Evolutionary conservation across 108 stramenopile genomes (phyloP), one percentile per base, ranked within the genome.

Genomic region (Skeletonema tropicum): DNA sequence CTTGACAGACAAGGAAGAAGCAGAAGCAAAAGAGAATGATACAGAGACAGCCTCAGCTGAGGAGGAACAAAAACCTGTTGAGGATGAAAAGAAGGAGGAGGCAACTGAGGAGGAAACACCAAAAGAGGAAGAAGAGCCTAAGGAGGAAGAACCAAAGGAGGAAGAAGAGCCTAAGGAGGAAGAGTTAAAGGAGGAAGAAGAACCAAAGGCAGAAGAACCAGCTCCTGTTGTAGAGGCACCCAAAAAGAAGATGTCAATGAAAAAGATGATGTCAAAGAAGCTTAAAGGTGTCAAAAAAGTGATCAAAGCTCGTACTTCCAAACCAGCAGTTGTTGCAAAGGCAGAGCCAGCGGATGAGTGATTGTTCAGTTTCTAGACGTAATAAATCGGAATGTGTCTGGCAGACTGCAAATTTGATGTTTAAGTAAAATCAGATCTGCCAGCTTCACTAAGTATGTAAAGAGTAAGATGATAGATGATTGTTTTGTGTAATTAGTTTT

Each of bases 201-300:
- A 46, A 46, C 13, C 45, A 0, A n/a, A 29, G 26, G 3, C 6
- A 19, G 48, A 17, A 19, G 48, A 19, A 49, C 19, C 48, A 49
- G 48, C 52, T 10, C 52, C 52, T 52, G 52, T 52, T 25, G 52
- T 23, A 1, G 52, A 52, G 23, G 52, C 52, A 52, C 52, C 52
- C 9, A 25, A 52, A 52, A 19, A 9, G 19, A 52, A 52, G 52
- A 66, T 29, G 21, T 29, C 29, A 58, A 66, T 29, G 19, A 25
- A 49, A 13, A 66, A 66, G 48, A 66, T 5, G 13, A 19, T 66
- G 14, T 32, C 57, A 32, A 15, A 52, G 66, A 66, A 57, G 26
- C 4, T 66, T 3, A 66, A 66, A 17, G 65, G 12, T 15, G 14
- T 66, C 5, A 57, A 55, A 23, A 66, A 66, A 25, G 23, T 66